These are phyloP conservation scores for Mycena sp. DNA, from an alignment of 1,284 basidiomycete genomes.

Conservation along the genomic window DNA sequence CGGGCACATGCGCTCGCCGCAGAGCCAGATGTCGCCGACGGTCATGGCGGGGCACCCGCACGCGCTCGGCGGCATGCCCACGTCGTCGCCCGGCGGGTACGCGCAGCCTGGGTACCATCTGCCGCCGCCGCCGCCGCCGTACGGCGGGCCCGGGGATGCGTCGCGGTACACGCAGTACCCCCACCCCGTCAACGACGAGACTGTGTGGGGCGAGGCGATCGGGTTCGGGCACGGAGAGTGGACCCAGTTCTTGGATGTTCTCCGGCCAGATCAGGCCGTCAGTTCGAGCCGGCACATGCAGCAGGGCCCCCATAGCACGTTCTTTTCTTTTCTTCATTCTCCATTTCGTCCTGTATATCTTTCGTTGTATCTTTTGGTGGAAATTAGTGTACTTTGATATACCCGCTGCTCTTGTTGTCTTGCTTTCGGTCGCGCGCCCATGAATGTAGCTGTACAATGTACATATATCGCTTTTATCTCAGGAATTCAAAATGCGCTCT, in stretches of 20 bases:
- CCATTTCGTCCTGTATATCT: conserved; percentile 10
- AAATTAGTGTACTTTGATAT: conserved; percentile 23
- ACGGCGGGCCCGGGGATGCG: conserved; percentile 19
- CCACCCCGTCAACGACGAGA: conserved; percentile 56
- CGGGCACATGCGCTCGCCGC: conserved; percentile 27
- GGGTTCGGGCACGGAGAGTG: conserved; percentile 70
- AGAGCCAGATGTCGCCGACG: conserved; percentile 26
- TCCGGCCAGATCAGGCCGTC: conserved; percentile 45
- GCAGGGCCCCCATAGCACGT: conserved; percentile 34
- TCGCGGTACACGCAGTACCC: conserved; percentile 44
- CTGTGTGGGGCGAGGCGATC: conserved; percentile 68
- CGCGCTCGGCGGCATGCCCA: conserved; percentile 1
- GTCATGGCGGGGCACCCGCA: conserved; percentile 21
- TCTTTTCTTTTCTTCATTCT: conserved; percentile 1
- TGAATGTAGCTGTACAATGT: conserved; percentile 22
- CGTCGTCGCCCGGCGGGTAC: conserved; percentile 11
- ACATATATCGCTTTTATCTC: not conserved
- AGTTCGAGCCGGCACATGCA: conserved; percentile 43
- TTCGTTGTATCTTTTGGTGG: conserved; percentile 16
- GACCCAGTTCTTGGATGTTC: conserved; percentile 57
- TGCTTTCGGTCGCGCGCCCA: conserved; percentile 10
- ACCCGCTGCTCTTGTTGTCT: conserved; percentile 1
- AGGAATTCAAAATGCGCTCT: conserved; percentile 7
- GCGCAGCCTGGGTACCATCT: conserved; percentile 17
- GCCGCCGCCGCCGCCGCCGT: conserved; percentile 15